Evolutionary conservation across 2,329 filamentous ascomycete species (phyloP).

Genomic region (Aspergillus cejpii): DNA sequence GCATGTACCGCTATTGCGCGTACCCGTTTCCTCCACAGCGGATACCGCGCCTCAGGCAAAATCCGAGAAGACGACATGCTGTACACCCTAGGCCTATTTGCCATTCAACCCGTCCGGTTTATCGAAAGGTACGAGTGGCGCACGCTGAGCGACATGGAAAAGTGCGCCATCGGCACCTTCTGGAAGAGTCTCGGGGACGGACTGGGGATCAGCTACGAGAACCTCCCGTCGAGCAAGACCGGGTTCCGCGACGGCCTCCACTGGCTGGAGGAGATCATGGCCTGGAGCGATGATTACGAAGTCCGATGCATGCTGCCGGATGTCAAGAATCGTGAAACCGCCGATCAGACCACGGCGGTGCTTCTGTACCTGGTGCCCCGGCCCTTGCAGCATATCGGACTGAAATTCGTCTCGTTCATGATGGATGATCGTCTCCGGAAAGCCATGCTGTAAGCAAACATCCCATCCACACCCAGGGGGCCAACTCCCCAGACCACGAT

Average conservation of each 20-base stretch:
- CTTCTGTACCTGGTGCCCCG: conserved; percentile 52
- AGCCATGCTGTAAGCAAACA: conserved; percentile 54
- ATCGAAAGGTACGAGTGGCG: conserved; percentile 65
- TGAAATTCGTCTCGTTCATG: conserved; percentile 51
- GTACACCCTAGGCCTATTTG: conserved; percentile 60
- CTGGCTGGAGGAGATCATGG: conserved; percentile 47
- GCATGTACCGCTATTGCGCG: conserved; percentile 51
- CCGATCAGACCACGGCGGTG: conserved; percentile 55
- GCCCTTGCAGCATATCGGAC: conserved; percentile 42
- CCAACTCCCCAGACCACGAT: not conserved
- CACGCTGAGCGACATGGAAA: conserved; percentile 57
- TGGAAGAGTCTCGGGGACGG: conserved; percentile 67
- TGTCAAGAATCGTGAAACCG: conserved; percentile 46
- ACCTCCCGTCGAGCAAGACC: conserved; percentile 37
- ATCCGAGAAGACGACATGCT: conserved; percentile 59
- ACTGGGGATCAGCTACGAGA: conserved; percentile 55
- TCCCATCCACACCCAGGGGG: not conserved
- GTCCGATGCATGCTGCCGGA: conserved; percentile 51
- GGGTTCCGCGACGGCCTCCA: conserved; percentile 48
- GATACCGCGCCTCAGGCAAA: conserved; percentile 52
- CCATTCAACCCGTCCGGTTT: conserved; percentile 59
- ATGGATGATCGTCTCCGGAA: conserved; percentile 59
- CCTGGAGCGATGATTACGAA: conserved; percentile 56
- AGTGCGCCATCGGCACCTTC: conserved; percentile 59
- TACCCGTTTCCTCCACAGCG: conserved; percentile 57